Base-by-base conservation (phyloP, 352 stramenopile genomes). In the Thalassiosira sp. region DNA sequence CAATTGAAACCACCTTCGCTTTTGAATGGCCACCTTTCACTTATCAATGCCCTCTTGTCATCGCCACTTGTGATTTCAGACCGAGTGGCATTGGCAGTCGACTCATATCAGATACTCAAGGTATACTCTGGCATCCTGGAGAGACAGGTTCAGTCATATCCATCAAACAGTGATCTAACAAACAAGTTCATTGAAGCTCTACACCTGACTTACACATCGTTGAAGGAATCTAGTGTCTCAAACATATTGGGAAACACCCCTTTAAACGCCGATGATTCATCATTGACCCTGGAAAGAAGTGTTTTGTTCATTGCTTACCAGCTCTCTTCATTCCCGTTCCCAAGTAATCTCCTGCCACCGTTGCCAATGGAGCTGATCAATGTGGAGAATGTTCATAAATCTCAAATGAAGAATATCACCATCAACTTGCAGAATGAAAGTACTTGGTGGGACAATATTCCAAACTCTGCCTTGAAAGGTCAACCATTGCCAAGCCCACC, bases 401-500 rank as follows among this genome's bases (percentile, higher is more conserved):
- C 64, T 1, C 46, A 76, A 65, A 72, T 72, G 56, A 81, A 59
- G 28, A 80, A 68, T 45, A 40, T 81, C 35, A 35, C n/a, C 10
- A 63, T 70, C 15, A 65, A 43, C 40, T 46, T 45, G 13, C 31
- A 8, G 0, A 63, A 66, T 33, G 63, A 72, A 57, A 65, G 8
- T 20, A 27, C 43, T 6, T 81, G 72, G 72, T 81, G 72, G 72
- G 63, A 75, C 58, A 62, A 59, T 45, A 58, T 79, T 56, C 33
- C 53, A 25, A 40, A 64, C 25, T 13, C 33, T 27, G 16, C 24
- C 10, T 42, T 3, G 2, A 57, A 24, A 40, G 61, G 31, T 43
- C 54, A 51, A 57, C 37, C 64, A 27, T 49, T 81, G 20, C 63
- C 56, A 13, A 51, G 31, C 24, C 72, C 72, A 49, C 72, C 72